Base-by-base conservation (phyloP, 2,329 filamentous ascomycete genomes). In the Apiospora kogelbergensis region DNA sequence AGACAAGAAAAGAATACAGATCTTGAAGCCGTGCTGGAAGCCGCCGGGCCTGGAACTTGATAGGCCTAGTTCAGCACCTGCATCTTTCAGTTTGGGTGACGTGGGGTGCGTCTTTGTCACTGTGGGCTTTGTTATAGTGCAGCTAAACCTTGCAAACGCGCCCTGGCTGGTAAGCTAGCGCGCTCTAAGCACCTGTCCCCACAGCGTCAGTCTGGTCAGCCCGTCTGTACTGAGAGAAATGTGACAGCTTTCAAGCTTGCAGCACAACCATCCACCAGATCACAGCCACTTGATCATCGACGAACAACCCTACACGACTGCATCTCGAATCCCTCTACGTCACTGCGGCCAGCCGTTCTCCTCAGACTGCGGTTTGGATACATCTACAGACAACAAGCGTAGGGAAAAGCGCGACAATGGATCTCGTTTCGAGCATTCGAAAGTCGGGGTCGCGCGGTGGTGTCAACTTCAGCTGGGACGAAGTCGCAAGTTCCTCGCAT, bases 381-480 rank as follows among this genome's bases (percentile, higher is more conserved):
- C 41, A 24, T 1, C 22, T 40, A 60, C 26, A 24, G 22, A 63
- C 26, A 26, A n/a, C n/a, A 65, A 15, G 22, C 30, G 30, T 22
- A 42, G 11, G 9, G 11, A 13, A 15, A 65, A 41, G 45, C 30
- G 44, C 3, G 65, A 68, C 70, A 68, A 98, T 99, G 96, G 96
- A 99, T 86, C 88, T 99, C 68, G 89, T 98, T 68, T 93, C 95
- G 70, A 94, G 93, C 53, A 92, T 99, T 71, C 93, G 95, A 77
- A 98, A 99, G 82, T 83, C 86, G 22, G 95, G 97, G 80, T 96
- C 94, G 75, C 91, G 96, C 73, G 96, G 96, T 77, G 96, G 96
- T 78, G 92, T 92, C 81, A 94, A 98, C 80, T 99, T 99, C 84
- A 95, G 91, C 82, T 98, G 96, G 96, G 93, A 95, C 73, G 94